Conservation (phyloP, 2,329 filamentous ascomycete species). For the Penicillium concentricum region DNA sequence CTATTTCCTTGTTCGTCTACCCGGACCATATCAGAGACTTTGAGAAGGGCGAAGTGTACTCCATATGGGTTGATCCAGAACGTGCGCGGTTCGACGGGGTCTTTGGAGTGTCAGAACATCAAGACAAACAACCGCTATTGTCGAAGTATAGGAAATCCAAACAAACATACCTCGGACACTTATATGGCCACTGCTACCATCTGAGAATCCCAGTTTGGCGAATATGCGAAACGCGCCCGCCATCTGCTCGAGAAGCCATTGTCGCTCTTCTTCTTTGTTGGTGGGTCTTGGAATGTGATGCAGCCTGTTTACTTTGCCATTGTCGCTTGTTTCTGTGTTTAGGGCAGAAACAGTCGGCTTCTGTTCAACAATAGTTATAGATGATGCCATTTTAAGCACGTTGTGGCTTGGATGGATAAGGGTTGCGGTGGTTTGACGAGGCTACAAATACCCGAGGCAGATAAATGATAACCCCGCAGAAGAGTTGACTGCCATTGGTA, state of each 20-base stretch:
- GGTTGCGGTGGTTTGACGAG: background rate
- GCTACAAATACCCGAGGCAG: background rate
- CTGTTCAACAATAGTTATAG: background rate
- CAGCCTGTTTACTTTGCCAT: background rate
- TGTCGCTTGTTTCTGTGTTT: background rate
- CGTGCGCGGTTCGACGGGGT: constrained; percentile 21
- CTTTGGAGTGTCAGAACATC: constrained; percentile 4
- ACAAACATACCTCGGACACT: constrained; percentile 11
- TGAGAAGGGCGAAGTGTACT: constrained; percentile 44
- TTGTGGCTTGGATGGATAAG: background rate
- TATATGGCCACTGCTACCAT: constrained; percentile 20
- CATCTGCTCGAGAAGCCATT: constrained; percentile 18
- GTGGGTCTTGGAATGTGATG: background rate
- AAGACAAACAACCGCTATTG: background rate
- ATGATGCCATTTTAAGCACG: background rate
- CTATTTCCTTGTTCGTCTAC: constrained; percentile 45
- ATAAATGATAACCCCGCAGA: background rate
- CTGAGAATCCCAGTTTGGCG: constrained; percentile 20
- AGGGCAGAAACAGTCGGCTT: background rate
- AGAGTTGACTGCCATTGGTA: background rate
- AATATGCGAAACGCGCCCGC: constrained; percentile 24
- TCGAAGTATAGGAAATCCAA: background rate
- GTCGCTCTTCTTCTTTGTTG: background rate
- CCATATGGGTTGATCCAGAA: constrained; percentile 47
- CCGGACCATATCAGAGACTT: constrained; percentile 47